Base-by-base conservation (phyloP, 2,329 filamentous ascomycete genomes). In the Sporothrix mexicana region DNA sequence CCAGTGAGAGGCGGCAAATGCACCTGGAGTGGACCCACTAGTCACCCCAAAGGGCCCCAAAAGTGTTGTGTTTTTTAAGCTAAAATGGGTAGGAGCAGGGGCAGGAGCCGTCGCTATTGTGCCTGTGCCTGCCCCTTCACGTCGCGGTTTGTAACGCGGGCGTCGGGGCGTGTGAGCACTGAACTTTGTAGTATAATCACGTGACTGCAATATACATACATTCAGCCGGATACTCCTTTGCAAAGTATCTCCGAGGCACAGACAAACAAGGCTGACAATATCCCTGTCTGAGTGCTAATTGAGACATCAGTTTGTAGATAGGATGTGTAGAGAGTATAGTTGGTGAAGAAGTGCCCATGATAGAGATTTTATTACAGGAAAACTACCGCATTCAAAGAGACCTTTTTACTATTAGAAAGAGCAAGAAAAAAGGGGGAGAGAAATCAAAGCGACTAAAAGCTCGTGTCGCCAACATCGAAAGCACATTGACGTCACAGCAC, bases 71-170 rank as follows among this genome's bases (percentile, higher is more conserved):
- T 13, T 49, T 66, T 66, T 62, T 66, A 49, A 66, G 62, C 43
- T 66, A 66, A 51, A 51, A 36, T 67, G 64, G 64, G 64, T 45
- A 30, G 64, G 45, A 67, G 43, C 23, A 51, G 62, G 62, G 17
- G 36, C 41, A 66, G n/a, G 61, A 66, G 41, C 61, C 41, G 41
- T 43, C 30, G 23, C 30, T 7, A 7, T 7, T 36, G 30, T 36
- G 30, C 36, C 59, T 41, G 59, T n/a, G 10, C 3, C 36, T 64
- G 59, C 41, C 17, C 15, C 30, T 62, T 20, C 59, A 15, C 20
- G 59, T 66, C 41, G 61, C 61, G 61, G 41, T 47, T 45, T 64
- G 36, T 20, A 43, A 41, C n/a, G 36, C 59, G 12, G 36, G 59
- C 59, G 36, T 41, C 23, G 45, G 59, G 57, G 59, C 17, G 59